Evolutionary conservation across 1,284 basidiomycete genomes (phyloP), one percentile per base, ranked within the genome.

Genomic region (Ustilago tritici): DNA sequence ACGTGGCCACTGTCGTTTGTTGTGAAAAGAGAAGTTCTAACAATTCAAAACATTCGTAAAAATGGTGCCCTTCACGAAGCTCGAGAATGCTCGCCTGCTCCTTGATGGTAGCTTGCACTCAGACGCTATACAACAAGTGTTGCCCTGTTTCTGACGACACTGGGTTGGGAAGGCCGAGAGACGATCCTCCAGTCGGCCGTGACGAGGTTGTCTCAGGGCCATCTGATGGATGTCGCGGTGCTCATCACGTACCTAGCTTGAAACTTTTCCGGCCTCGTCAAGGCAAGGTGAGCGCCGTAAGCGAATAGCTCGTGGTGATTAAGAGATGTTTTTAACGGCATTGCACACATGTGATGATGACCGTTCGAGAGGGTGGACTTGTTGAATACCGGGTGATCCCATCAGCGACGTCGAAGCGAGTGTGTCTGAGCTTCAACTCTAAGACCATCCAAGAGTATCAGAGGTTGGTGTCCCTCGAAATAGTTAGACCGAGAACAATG

Each of bases 221-320:
- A 4, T 19, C 11, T 56, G 32, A 28, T 38, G 17, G 56, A 46
- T 57, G 55, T 56, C 23, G 23, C 55, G 38, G 11, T n/a, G 32
- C 4, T 31, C 28, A 31, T 17, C 28, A 28, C 9, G 58, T 23
- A 34, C 58, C 58, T 52, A 46, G 40, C 23, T 38, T 65, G 34
- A n/a, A 65, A 65, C 55, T 65, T 28, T 28, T 28, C 23, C 63
- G 28, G 63, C 63, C 56, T 59, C 40, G 52, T 53, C 46, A 31
- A 53, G 28, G 23, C 14, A 17, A 19, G 41, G 19, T 32, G 32
- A 8, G 17, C 15, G 47, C 35, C 19, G 19, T 36, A 65, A 52
- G 50, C 50, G 50, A 65, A 53, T 5, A n/a, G 35, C 2, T 15
- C 6, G 11, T 55, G 55, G 55, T 40, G 23, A 28, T 11, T 28